A percentile compares a stretch with the other conserved stretches of the same genome.
phyloP scores from a whole-genome alignment of 805 yeast species.

The Yarrowia sp. region DNA sequence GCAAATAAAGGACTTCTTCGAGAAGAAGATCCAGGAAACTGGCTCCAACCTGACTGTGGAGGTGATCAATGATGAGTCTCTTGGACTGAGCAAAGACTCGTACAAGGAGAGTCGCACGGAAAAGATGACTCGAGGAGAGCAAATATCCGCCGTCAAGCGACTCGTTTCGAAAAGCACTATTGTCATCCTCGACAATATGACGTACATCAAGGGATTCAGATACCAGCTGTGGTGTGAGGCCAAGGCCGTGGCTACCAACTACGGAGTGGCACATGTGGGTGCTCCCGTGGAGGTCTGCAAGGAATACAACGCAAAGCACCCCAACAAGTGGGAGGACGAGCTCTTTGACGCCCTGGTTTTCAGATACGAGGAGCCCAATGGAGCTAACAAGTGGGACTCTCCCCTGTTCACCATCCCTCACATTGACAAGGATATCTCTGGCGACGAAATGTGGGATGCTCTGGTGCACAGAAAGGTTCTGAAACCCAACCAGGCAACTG shows the following conservation, averaged over 20 bases:
- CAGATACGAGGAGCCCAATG: conserved; percentile 92
- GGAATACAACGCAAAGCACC: conserved; percentile 53
- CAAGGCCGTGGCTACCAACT: conserved; percentile 75
- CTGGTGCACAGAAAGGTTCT: conserved; percentile 52
- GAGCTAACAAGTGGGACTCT: conserved; percentile 85
- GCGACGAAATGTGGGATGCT: conserved; percentile 56
- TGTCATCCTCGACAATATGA: conserved; percentile 80
- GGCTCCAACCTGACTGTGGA: conserved; percentile 60
- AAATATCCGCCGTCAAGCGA: conserved; percentile 85
- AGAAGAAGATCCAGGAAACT: conserved; percentile 45
- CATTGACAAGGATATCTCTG: conserved; percentile 55
- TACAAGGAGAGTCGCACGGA: conserved; percentile 75
- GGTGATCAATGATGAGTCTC: conserved; percentile 71
- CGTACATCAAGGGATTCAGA: conserved; percentile 91
- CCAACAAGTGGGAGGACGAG: conserved; percentile 59
- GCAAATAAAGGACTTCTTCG: conserved; percentile 51
- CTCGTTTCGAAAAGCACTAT: conserved; percentile 65
- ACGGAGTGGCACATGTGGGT: conserved; percentile 77
- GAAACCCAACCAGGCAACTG: conserved; percentile 82
- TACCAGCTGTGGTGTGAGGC: conserved; percentile 95
- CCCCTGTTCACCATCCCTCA: conserved; percentile 74
- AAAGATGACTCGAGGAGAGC: conserved; percentile 77
- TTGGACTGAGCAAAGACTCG: conserved; percentile 66
- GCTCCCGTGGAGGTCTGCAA: conserved; percentile 61
- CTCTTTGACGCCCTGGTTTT: conserved; percentile 67